Percentiles rank a stretch among this genome's conserved stretches.
These are phyloP conservation scores for Fusarium pseudocircinatum DNA, from an alignment of 2,329 filamentous ascomycete genomes.

Conservation along the genomic window DNA sequence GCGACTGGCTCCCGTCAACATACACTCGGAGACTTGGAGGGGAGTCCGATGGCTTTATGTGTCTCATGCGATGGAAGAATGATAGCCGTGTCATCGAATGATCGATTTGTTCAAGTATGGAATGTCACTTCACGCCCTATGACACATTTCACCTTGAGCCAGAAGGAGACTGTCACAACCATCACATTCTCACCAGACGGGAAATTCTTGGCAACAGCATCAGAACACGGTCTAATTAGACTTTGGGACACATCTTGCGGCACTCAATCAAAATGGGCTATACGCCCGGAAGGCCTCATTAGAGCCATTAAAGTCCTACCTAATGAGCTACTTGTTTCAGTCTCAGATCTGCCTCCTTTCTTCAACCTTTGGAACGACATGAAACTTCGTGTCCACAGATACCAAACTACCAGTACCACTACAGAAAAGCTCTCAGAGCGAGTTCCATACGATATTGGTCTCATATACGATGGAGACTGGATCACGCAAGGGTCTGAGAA, in stretches of 20 bases:
- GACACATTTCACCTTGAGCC: fast-evolving
- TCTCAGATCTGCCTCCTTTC: background rate
- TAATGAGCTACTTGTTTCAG: background rate
- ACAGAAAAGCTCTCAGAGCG: too few species aligned
- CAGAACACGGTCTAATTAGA: background rate
- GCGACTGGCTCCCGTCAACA: background rate
- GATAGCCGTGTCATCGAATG: background rate
- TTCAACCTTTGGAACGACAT: background rate
- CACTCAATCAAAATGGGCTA: background rate
- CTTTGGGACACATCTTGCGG: background rate
- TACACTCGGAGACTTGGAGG: background rate
- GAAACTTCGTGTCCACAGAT: background rate
- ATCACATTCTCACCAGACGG: background rate
- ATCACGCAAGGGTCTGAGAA: background rate
- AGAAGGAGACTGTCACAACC: background rate
- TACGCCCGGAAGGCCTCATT: background rate
- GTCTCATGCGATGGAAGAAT: background rate
- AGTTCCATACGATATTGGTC: fast-evolving
- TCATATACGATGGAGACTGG: background rate
- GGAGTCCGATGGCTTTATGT: background rate
- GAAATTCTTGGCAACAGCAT: background rate
- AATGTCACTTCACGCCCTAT: fast-evolving
- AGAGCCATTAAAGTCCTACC: background rate
- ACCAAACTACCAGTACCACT: fast-evolving
- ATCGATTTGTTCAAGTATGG: background rate